Percentiles rank a stretch among this genome's conserved stretches.
Conservation (phyloP, 1,284 basidiomycete species). For the Afroboletus lepidellus region DNA sequence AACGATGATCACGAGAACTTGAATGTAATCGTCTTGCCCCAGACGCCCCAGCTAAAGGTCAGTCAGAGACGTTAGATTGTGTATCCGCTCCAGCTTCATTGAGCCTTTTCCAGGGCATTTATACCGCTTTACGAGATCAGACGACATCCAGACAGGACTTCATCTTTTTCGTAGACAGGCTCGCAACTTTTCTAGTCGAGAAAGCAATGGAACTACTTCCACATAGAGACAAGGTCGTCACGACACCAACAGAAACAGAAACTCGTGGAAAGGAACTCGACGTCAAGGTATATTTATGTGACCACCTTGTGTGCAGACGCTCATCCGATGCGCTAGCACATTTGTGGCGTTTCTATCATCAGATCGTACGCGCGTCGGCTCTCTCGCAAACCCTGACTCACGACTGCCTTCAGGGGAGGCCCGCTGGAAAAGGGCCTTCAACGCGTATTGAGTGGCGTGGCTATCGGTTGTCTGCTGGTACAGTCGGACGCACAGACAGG, state of each 20-base stretch:
- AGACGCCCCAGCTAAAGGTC: conserved; percentile 82
- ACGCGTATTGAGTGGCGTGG: conserved; percentile 84
- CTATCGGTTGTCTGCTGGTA: conserved; percentile 87
- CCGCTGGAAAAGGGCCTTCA: conserved; percentile 89
- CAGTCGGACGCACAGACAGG: conserved; percentile 84
- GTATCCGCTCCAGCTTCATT: conserved; percentile 37
- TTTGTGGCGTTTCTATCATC: conserved; percentile 84
- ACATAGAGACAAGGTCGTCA: conserved; percentile 60
- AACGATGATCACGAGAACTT: conserved; percentile 42
- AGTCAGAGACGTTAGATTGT: conserved; percentile 37
- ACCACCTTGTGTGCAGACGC: neutral
- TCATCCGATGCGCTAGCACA: conserved; percentile 35
- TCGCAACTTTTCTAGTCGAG: conserved; percentile 85
- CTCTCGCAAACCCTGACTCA: conserved; percentile 9
- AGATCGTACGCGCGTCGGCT: conserved; percentile 58
- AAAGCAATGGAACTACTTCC: conserved; percentile 82
- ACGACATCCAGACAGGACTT: conserved; percentile 80
- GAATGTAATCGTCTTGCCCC: conserved; percentile 69
- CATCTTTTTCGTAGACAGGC: conserved; percentile 83
- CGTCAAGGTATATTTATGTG: conserved; percentile 42
- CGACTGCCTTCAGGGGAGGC: conserved; percentile 61
- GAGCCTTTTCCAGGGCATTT: conserved; percentile 65
- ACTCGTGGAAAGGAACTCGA: conserved; percentile 65
- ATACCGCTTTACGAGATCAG: conserved; percentile 79
- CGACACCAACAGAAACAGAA: conserved; percentile 64